phyloP scores from a whole-genome alignment of 2,329 filamentous ascomycete genomes.

The Aureobasidium sp. region DNA sequence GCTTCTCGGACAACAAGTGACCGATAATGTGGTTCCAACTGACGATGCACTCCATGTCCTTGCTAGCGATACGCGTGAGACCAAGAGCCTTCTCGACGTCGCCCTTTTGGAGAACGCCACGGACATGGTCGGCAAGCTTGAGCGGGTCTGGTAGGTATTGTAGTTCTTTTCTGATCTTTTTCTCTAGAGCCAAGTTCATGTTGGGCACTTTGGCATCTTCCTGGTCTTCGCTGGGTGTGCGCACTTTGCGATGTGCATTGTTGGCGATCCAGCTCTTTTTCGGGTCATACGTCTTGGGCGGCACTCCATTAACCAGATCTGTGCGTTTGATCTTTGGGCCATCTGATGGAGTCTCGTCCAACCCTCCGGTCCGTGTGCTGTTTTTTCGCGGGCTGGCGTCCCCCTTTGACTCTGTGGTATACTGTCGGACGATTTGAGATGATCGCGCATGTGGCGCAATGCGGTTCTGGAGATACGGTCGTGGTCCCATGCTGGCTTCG shows the following conservation, averaged over 20 bases:
- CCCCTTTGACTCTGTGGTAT: not conserved
- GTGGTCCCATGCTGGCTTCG: slow-evolving; percentile 20
- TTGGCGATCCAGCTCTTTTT: not conserved
- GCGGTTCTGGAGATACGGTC: slow-evolving; percentile 16
- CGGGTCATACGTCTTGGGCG: not conserved
- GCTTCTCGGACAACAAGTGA: slow-evolving; percentile 55
- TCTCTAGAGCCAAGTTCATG: slow-evolving; percentile 16
- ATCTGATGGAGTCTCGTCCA: not conserved
- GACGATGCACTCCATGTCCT: slow-evolving; percentile 56
- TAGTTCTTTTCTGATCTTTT: slow-evolving; percentile 47
- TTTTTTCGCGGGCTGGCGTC: not conserved
- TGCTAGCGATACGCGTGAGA: slow-evolving; percentile 62
- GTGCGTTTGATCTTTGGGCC: not conserved
- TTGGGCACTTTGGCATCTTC: slow-evolving; percentile 13
- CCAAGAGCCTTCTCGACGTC: slow-evolving; percentile 59
- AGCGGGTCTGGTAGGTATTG: slow-evolving; percentile 60
- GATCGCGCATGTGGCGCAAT: slow-evolving; percentile 5
- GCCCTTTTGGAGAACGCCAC: slow-evolving; percentile 49
- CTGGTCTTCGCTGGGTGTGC: not conserved
- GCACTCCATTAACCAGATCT: not conserved
- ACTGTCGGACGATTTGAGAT: not conserved
- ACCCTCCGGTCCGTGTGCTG: not conserved
- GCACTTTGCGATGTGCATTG: not conserved
- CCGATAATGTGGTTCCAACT: slow-evolving; percentile 84
- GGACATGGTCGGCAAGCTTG: slow-evolving; percentile 62